Evolutionary conservation across 495 filamentous ascomycete genomes (phyloP), one percentile per base, ranked within the genome.

Genomic region (Penicillium daleae): DNA sequence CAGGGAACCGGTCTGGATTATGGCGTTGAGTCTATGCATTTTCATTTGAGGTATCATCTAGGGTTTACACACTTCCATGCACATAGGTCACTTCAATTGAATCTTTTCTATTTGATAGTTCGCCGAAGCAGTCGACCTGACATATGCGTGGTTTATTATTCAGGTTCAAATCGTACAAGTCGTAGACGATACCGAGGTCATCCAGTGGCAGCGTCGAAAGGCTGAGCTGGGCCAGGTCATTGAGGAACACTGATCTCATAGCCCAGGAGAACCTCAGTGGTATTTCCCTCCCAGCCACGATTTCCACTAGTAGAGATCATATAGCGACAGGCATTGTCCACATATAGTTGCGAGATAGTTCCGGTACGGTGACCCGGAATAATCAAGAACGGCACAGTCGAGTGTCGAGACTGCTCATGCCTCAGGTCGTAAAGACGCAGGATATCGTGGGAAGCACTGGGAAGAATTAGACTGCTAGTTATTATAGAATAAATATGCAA

Each of bases 341-440:
- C 81, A 69, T 92, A 92, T 27, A 97, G 74, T 61, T 85, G 83
- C 0, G 89, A 91, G 49, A 97, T 93, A 27, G 97, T 92, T 51
- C 96, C 95, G 4, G 93, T 93, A 19, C 91, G 90, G 63, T 97
- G 95, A 3, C 95, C 95, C 1, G 95, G 95, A 32, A 99, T 87
- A 68, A 99, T 97, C 31, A 96, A 83, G 71, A 97, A 99, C 0
- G 96, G 95, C 15, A 96, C 92, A 9, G 89, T 89, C 10, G 91
- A 90, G 70, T 92, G 90, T 57, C 88, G 90, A 0, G 80, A 74
- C 65, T 84, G 74, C 61, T 87, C 75, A 52, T 93, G 87, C 57
- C 87, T 87, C 13, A 98, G 76, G 69, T 99, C 96, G 62, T 96
- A 98, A 0, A 99, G 82, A 1, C 95, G 86, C 8, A 99, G 83